phyloP scores from a whole-genome alignment of 805 yeast species.

The Pichia manshurica region DNA sequence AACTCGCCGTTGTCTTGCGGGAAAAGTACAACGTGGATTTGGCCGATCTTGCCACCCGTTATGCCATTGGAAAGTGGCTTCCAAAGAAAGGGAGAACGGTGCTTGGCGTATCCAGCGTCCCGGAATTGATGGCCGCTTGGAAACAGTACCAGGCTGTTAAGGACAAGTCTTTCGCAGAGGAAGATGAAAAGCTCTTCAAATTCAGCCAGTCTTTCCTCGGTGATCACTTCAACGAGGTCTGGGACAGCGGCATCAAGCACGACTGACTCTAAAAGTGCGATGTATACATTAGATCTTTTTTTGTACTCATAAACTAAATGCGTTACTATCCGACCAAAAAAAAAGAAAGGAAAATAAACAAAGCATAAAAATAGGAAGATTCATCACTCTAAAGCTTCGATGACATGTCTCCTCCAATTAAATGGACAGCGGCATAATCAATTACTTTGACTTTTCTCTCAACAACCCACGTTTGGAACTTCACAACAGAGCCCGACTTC shows the following conservation, averaged over 20 bases:
- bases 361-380: neutral
- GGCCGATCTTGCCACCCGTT: slow-evolving; percentile 78
- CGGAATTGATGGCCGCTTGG: slow-evolving; percentile 62
- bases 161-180: slow-evolving; percentile 29
- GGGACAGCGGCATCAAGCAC: slow-evolving; percentile 42
- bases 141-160: slow-evolving; percentile 47
- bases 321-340: neutral
- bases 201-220: slow-evolving; percentile 44
- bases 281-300: too few relatives aligned
- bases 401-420: slow-evolving; percentile 22
- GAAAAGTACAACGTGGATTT: slow-evolving; percentile 48
- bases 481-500: slow-evolving; percentile 63
- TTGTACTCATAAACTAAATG: neutral
- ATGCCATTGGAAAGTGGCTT: slow-evolving; percentile 60
- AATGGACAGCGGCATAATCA: slow-evolving; percentile 79
- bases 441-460: slow-evolving; percentile 77
- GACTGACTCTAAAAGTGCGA: slow-evolving; percentile 1
- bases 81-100: slow-evolving; percentile 54
- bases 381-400: slow-evolving; percentile 21
- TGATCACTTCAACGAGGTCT: slow-evolving; percentile 54
- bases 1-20: slow-evolving; percentile 37
- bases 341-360: neutral
- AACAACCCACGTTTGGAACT: slow-evolving; percentile 76
- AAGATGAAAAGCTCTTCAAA: slow-evolving; percentile 40
- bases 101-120: slow-evolving; percentile 63